A percentile compares a stretch with the other conserved stretches of the same genome.
Conservation (phyloP, 371 early-diverging fungal species). For the Mortierella sp. region DNA sequence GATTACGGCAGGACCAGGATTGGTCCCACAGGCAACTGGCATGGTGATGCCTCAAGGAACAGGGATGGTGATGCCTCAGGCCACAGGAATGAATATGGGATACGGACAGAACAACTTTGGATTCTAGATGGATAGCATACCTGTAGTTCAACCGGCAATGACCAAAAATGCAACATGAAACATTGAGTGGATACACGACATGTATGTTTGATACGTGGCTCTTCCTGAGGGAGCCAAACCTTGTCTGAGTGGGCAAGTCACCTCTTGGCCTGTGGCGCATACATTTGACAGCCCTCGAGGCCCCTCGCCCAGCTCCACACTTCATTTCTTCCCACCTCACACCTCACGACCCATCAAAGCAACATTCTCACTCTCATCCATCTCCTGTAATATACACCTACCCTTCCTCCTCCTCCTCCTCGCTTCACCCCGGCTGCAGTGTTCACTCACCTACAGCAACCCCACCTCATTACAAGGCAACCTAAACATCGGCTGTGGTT, state of each 20-base stretch:
- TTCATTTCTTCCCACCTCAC: no score
- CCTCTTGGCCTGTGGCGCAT: no score
- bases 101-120: conserved; percentile 21
- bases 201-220: no score
- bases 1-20: conserved; percentile 53
- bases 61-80: no score
- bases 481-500: background rate
- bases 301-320: no score
- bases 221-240: no score
- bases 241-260: no score
- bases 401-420: background rate
- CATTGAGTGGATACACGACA: no score
- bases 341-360: no score
- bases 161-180: no score
- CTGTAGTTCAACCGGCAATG: background rate
- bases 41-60: conserved; percentile 7
- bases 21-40: conserved; percentile 42
- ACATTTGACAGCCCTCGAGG: no score
- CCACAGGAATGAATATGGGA: conserved; percentile 17
- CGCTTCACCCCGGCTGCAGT: background rate
- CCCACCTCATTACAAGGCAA: background rate
- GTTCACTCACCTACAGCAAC: background rate
- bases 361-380: no score
- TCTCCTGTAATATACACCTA: background rate
- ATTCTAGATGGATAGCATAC: conserved; percentile 1